Evolutionary conservation across 805 yeast species (phyloP), one percentile per base, ranked within the genome.

Genomic region (Cyberlindnera maclurae): DNA sequence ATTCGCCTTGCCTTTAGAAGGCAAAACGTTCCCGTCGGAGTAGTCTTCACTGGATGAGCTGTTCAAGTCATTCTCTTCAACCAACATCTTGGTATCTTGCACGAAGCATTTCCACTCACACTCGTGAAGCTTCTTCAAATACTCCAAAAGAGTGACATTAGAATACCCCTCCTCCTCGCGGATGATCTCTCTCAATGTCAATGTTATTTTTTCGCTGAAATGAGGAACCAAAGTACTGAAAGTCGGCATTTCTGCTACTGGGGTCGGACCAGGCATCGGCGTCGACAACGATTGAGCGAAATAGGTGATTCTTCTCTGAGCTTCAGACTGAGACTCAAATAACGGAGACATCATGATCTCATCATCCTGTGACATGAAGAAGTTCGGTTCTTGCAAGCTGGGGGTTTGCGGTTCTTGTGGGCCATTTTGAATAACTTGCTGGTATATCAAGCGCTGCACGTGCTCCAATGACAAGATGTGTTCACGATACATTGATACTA

Each of bases 401-500:
- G 63, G 59, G 11, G 64, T 68, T 4, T 64, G 67, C 3, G 56
- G 64, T 6, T 54, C 62, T 22, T 64, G 68, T 12, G 61, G 48
- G 3, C 56, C 46, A 22, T 62, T 47, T 28, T 50, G 53, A 4
- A 46, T 34, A 5, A 93, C 96, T 70, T 90, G 97, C 64, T 90
- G 97, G 64, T 93, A 93, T 48, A 93, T 75, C 60, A 93, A 75
- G 67, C 84, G 87, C 67, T 93, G 97, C 46, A 93, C 97, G 62
- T 94, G 98, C 62, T 93, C 98, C 61, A 94, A 85, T 13, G 98
- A 96, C 52, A 93, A 70, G 62, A 93, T 70, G 64, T 93, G 99
- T 66, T 94, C 99, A 70, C 99, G 86, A 77, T 93, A 94, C 98
- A 93, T 94, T 38, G 97, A 86, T 55, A 93, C 89, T 46, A 93